A percentile compares a stretch with the other conserved stretches of the same genome.
Conservation (phyloP, 345 rosid species). For the Aquilaria malaccensis region DNA sequence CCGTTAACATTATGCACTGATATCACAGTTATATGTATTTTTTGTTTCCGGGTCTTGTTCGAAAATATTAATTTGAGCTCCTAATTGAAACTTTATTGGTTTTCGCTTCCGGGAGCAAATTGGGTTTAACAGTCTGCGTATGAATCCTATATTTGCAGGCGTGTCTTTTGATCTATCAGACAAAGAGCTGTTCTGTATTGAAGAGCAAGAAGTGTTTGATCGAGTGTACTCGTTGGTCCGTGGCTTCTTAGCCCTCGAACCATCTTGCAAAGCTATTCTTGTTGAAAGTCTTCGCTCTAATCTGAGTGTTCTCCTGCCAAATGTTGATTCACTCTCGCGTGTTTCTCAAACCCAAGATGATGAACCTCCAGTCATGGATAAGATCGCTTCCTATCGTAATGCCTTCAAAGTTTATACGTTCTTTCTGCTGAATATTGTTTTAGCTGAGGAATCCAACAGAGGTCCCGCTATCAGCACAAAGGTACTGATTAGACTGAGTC, state of each 20-base stretch:
- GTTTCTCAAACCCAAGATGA: conserved; percentile 45
- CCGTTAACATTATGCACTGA: background rate
- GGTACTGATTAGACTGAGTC: conserved; percentile 28
- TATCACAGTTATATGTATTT: background rate
- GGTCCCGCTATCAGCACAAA: conserved; percentile 39
- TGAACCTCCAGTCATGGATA: conserved; percentile 40
- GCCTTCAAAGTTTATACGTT: conserved; percentile 87
- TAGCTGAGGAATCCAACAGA: conserved; percentile 44
- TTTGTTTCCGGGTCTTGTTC: too few relatives aligned
- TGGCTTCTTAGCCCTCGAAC: conserved; percentile 41
- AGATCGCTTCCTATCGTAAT: conserved; percentile 68
- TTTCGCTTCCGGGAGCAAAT: background rate
- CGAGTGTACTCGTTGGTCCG: conserved; percentile 68
- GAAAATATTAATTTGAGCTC: background rate
- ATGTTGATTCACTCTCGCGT: conserved; percentile 72
- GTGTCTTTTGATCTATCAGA: conserved; percentile 89
- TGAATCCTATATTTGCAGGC: conserved; percentile 29
- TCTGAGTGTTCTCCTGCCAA: conserved; percentile 89
- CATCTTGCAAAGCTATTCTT: conserved; percentile 57
- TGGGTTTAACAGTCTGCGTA: too few relatives aligned
- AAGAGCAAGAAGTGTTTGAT: conserved; percentile 83
- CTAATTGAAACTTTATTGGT: conserved; percentile 2
- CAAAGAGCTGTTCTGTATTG: conserved; percentile 82
- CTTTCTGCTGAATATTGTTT: conserved; percentile 62
- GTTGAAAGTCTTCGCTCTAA: conserved; percentile 87